Evolutionary conservation across 148 eudicot genomes (phyloP).

Genomic region (Rhododendron mucronatum): DNA sequence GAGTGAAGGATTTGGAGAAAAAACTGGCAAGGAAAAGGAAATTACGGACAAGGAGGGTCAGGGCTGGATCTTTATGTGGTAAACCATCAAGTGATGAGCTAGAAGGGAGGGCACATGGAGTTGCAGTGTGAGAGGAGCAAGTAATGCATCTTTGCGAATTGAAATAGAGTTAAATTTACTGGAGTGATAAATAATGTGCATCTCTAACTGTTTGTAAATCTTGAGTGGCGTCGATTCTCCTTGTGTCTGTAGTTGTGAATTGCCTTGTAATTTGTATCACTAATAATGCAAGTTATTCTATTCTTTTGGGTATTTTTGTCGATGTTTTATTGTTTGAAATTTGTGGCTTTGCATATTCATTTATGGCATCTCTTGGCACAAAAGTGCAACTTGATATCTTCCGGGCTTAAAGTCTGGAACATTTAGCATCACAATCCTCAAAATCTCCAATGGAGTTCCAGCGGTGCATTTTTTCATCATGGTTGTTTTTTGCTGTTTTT

Average conservation of each 20-base stretch:
- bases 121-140: slow-evolving; percentile 11
- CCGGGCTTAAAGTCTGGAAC: neutral
- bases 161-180: neutral
- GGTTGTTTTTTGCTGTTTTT: neutral
- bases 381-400: too few relatives aligned
- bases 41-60: slow-evolving; percentile 21
- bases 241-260: neutral
- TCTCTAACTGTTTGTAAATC: neutral
- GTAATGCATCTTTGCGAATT: neutral
- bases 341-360: too few relatives aligned
- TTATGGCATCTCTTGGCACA: too few relatives aligned
- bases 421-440: neutral
- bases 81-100: slow-evolving; percentile 3
- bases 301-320: too few relatives aligned
- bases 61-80: slow-evolving; percentile 14
- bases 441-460: neutral
- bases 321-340: too few relatives aligned
- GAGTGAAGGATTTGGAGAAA: slow-evolving; percentile 58
- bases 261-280: neutral
- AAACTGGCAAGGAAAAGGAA: slow-evolving; percentile 43
- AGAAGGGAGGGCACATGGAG: slow-evolving; percentile 12
- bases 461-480: neutral
- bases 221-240: neutral
- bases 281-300: neutral
- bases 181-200: neutral